A percentile compares a stretch with the other conserved stretches of the same genome.
Conservation (phyloP, 768 basidiomycete genomes). For the Amanita fuliginea region DNA sequence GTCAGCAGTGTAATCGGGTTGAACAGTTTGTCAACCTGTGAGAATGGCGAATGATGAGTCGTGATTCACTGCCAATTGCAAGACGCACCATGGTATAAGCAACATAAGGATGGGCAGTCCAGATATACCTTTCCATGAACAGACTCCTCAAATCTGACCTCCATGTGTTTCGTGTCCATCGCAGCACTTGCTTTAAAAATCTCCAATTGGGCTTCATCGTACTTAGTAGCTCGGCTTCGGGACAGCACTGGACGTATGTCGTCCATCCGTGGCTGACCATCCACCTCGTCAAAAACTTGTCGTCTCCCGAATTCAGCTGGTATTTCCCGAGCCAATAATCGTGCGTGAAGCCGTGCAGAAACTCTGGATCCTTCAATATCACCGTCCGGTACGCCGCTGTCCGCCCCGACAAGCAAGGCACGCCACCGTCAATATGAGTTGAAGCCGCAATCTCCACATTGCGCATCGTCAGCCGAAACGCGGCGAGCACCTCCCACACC, state of each 20-base stretch:
- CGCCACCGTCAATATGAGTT: constrained; percentile 87
- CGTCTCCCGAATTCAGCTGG: constrained; percentile 89
- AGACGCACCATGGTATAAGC: constrained; percentile 80
- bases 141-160: constrained; percentile 79
- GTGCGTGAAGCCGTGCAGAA: constrained; percentile 87
- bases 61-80: background rate
- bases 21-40: constrained; percentile 72
- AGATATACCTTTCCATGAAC: constrained; percentile 81
- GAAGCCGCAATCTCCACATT: constrained; percentile 88
- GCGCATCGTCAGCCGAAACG: constrained; percentile 85
- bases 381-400: constrained; percentile 92
- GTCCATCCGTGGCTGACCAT: constrained; percentile 95
- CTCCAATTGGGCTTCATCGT: constrained; percentile 98
- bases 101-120: constrained; percentile 85
- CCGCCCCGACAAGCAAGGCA: constrained; percentile 86
- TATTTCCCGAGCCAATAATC: constrained; percentile 93
- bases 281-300: constrained; percentile 93
- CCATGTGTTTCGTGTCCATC: constrained; percentile 96
- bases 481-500: constrained; percentile 92
- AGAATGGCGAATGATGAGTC: background rate
- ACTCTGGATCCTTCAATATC: constrained; percentile 91
- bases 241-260: constrained; percentile 86
- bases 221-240: constrained; percentile 74
- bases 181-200: constrained; percentile 85
- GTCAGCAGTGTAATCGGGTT: constrained; percentile 81